Evolutionary conservation across 371 early-diverging fungal genomes (phyloP).

Genomic region (Apophysomyces trapeziformis): DNA sequence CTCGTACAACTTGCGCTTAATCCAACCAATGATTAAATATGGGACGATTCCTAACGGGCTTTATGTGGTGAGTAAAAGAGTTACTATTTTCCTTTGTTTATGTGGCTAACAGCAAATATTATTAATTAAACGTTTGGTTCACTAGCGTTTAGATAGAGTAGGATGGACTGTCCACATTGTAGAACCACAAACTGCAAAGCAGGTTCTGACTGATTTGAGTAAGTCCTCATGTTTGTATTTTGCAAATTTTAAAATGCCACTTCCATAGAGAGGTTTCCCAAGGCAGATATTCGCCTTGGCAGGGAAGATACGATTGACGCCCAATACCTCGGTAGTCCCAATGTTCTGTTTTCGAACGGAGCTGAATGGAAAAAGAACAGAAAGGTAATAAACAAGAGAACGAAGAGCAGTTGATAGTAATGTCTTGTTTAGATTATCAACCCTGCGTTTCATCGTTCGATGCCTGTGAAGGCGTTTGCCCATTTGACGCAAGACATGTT

Average conservation of each 20-base stretch:
- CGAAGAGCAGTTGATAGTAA: not conserved
- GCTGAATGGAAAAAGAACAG: conserved; percentile 21
- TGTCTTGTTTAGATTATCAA: conserved; percentile 16
- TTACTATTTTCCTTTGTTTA: not conserved
- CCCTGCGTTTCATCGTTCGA: conserved; percentile 26
- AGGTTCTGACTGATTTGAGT: conserved; percentile 23
- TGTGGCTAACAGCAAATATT: not conserved
- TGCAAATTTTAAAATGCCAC: not conserved
- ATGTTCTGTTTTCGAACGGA: conserved; percentile 13
- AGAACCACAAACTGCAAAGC: conserved; percentile 23
- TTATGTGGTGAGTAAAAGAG: conserved; percentile 13
- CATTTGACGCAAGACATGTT: conserved; percentile 21
- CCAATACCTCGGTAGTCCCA: conserved; percentile 22
- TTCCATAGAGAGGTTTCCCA: conserved; percentile 29
- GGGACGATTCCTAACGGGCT: conserved; percentile 10
- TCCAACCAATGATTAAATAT: conserved; percentile 12
- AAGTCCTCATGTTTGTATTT: not conserved
- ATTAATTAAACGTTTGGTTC: not conserved
- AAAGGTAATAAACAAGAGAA: conserved; percentile 14
- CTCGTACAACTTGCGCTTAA: not conserved
- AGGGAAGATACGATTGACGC: conserved; percentile 13
- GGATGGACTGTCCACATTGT: conserved; percentile 32
- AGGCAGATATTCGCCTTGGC: conserved; percentile 3
- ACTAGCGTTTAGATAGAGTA: conserved; percentile 15
- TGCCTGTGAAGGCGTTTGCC: conserved; percentile 26